Conservation (phyloP, 805 yeast species). For the Myxozyma geophila region DNA sequence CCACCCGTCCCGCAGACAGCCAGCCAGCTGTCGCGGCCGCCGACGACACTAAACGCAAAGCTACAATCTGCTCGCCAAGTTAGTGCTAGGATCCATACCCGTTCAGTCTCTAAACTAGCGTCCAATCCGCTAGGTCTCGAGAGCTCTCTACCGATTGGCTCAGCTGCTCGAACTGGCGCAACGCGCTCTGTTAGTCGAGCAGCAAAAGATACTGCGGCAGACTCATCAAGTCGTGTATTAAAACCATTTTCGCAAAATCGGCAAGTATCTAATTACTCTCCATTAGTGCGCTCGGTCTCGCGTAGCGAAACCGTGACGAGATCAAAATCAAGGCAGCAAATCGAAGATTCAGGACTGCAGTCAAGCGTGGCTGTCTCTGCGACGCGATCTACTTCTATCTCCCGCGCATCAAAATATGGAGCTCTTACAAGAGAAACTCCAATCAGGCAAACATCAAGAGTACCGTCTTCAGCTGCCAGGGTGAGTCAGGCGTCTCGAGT, state of each 20-base stretch:
- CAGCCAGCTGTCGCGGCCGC: neutral
- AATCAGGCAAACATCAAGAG: neutral
- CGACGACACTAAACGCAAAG: slow-evolving; percentile 21
- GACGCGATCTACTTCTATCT: neutral
- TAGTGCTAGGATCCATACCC: slow-evolving; percentile 8
- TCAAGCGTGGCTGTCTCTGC: neutral
- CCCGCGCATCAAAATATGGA: neutral
- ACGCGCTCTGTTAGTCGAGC: neutral
- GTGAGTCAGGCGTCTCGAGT: neutral
- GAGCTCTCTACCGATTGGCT: slow-evolving; percentile 1
- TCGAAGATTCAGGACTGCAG: neutral
- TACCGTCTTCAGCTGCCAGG: neutral
- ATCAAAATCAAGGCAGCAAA: slow-evolving; percentile 3
- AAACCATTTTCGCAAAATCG: slow-evolving; percentile 14
- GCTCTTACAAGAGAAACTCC: neutral
- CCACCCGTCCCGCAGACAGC: neutral
- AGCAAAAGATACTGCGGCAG: neutral
- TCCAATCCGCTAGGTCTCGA: slow-evolving; percentile 1
- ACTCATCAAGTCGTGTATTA: neutral
- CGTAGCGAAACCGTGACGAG: slow-evolving; percentile 13
- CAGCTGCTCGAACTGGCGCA: neutral
- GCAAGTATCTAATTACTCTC: neutral
- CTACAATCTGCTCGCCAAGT: slow-evolving; percentile 12
- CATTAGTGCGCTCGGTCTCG: neutral
- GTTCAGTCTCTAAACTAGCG: slow-evolving; percentile 9